A percentile compares a stretch with the other conserved stretches of the same genome.
Evolutionary conservation across 345 rosid species (phyloP).

Genomic region (Raphanus sativus): DNA sequence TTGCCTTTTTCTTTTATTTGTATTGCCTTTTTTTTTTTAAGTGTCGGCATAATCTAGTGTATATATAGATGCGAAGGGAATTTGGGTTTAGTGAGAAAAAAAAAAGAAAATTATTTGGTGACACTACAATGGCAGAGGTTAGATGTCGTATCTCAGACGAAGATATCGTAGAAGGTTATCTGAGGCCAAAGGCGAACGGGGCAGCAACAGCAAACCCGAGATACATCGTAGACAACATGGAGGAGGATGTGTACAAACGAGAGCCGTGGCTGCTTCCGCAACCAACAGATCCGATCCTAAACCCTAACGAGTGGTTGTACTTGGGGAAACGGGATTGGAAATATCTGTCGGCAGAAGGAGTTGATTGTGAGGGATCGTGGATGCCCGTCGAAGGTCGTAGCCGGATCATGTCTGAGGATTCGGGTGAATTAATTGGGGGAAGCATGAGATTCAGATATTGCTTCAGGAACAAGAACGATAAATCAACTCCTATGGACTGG

Average conservation of each 20-base stretch:
- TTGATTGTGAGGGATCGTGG: background rate
- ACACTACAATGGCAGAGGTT: background rate
- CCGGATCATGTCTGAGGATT: background rate
- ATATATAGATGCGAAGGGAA: background rate
- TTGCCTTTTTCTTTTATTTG: too few relatives aligned
- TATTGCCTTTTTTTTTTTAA: too few relatives aligned
- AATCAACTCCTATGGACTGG: background rate
- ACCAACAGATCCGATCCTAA: background rate
- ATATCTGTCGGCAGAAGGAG: background rate
- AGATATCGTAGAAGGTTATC: background rate
- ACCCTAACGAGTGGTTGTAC: background rate
- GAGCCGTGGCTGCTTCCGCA: background rate
- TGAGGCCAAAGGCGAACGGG: background rate
- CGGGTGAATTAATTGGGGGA: background rate
- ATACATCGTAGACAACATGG: background rate
- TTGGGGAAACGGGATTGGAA: background rate
- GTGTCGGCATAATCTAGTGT: too few relatives aligned
- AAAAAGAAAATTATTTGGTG: background rate
- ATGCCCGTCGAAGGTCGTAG: background rate
- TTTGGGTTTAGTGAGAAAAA: background rate
- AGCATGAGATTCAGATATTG: background rate
- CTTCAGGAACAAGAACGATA: background rate
- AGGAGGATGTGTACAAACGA: background rate
- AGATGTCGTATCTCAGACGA: background rate
- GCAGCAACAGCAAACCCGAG: background rate